These are phyloP conservation scores for Zoysia pacifica DNA, from an alignment of 176 grass and related monocot species.

Conservation along the genomic window DNA sequence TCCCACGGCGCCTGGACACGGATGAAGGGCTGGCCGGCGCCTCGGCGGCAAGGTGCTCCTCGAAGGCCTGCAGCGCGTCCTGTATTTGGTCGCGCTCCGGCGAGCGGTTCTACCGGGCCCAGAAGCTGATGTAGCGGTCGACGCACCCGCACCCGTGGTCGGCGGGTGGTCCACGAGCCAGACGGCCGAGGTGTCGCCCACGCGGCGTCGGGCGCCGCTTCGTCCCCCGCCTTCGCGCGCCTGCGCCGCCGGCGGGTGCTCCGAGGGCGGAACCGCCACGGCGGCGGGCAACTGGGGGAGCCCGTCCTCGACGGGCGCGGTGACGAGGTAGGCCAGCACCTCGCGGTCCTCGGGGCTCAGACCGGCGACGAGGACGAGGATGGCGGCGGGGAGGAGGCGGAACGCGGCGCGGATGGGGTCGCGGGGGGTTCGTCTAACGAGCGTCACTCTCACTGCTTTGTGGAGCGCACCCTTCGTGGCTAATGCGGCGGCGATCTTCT, in stretches of 20 bases:
- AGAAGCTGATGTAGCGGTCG: slow-evolving; percentile 30
- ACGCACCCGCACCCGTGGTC: background rate
- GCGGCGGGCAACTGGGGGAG: background rate
- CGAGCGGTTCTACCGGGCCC: slow-evolving; percentile 58
- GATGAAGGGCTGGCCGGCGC: background rate
- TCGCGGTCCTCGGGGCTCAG: slow-evolving; percentile 53
- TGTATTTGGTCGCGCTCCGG: slow-evolving; percentile 55
- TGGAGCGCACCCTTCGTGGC: too few species aligned
- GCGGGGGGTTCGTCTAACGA: too few species aligned
- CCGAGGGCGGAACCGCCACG: background rate
- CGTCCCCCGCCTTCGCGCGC: background rate
- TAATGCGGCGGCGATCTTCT: too few species aligned
- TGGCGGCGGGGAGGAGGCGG: slow-evolving; percentile 49
- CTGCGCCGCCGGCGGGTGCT: background rate
- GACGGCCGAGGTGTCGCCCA: background rate
- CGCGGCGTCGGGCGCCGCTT: too few species aligned
- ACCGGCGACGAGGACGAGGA: slow-evolving; percentile 41
- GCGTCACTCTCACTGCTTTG: too few species aligned
- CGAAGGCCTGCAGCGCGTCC: slow-evolving; percentile 54
- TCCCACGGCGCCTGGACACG: slow-evolving; percentile 42
- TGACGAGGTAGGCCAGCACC: slow-evolving; percentile 62
- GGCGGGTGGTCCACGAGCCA: slow-evolving; percentile 31
- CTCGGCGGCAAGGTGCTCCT: slow-evolving; percentile 40
- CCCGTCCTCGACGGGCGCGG: slow-evolving; percentile 29
- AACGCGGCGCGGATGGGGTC: slow-evolving; percentile 45